Base-by-base conservation (phyloP, 371 early-diverging fungal genomes). In the Cokeromyces recurvatus region DNA sequence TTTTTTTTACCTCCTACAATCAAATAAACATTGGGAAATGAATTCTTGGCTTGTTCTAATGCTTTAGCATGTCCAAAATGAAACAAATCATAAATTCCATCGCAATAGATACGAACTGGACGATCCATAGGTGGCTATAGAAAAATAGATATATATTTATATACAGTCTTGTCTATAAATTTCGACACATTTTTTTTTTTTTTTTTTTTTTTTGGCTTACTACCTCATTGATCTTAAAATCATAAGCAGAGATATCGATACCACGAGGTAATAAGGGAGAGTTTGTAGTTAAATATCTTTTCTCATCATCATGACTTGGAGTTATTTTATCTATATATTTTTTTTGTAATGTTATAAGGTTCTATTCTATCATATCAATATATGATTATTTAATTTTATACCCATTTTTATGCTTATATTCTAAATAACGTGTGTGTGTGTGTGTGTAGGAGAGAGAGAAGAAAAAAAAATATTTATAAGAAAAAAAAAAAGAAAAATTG, bases 61-160 rank as follows among this genome's bases (percentile, higher is more conserved):
- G 89, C 87, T 43, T 90, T 83, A 27, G 94, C 91, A 62, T 97
- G 96, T 4, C 98, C 96, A 65, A 89, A 92, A 71, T 95, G 98
- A 66, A 95, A 93, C 57, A 94, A 69, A 67, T 97, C 96, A 59
- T 90, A 95, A 50, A 97, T 92, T 23, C 94, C 94, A 66, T 94
- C 94, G 60, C 89, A 90, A 63, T 94, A 94, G 45, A 94, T 78
- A 32, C 94, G 79, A 25, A 91, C 84, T 4, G 88, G 86, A 32
- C 90, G 78, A 57, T 78, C 88, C 5, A 58, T 66, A 8, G 89
- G 90, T 32, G 91, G 87, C 54, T 72, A 50, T n/a, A 29, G 5
- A 8, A 8, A 11, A 5, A 29, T 29, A 11, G 29, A 8, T 19
- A 35, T n/a, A n/a, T n/a, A n/a, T n/a, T n/a, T n/a, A n/a, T n/a